These are phyloP conservation scores for Taiozyma sp. DNA, from an alignment of 1,139 yeast species.

Conservation along the genomic window DNA sequence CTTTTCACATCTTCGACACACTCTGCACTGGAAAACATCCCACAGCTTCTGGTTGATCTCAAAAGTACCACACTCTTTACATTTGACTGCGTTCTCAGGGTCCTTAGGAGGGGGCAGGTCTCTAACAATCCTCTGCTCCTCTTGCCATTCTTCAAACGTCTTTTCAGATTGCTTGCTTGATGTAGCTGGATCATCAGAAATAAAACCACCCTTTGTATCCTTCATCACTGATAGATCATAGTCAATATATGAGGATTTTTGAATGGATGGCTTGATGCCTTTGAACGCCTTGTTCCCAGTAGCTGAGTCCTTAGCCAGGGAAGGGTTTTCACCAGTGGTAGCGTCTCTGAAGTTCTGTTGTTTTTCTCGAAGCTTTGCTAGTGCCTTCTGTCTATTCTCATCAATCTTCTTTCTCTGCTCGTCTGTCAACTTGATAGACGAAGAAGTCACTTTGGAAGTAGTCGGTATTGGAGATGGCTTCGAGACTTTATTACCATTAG, in stretches of 20 bases:
- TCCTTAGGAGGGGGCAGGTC: slow-evolving; percentile 70
- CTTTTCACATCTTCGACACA: slow-evolving; percentile 74
- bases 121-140: slow-evolving; percentile 45
- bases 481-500: slow-evolving; percentile 15
- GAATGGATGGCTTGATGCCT: slow-evolving; percentile 33
- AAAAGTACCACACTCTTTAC: slow-evolving; percentile 71
- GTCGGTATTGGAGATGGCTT: slow-evolving; percentile 19
- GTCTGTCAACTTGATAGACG: slow-evolving; percentile 33
- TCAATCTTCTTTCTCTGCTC: slow-evolving; percentile 51
- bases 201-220: slow-evolving; percentile 85
- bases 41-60: slow-evolving; percentile 74
- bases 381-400: slow-evolving; percentile 51
- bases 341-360: slow-evolving; percentile 26
- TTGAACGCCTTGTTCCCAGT: slow-evolving; percentile 3
- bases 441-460: slow-evolving; percentile 19
- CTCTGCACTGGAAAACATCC: slow-evolving; percentile 64
- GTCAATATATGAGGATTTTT: slow-evolving; percentile 74
- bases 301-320: slow-evolving; percentile 7
- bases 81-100: slow-evolving; percentile 64
- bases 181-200: slow-evolving; percentile 29
- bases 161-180: slow-evolving; percentile 31
- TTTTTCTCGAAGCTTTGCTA: slow-evolving; percentile 41
- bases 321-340: slow-evolving; percentile 14
- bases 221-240: slow-evolving; percentile 87
- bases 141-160: slow-evolving; percentile 75